Percentiles rank a stretch among this genome's conserved stretches.
These are phyloP conservation scores for Pseudopediastrum boryanum DNA, from an alignment of 139 green algal genomes.

Conservation along the genomic window DNA sequence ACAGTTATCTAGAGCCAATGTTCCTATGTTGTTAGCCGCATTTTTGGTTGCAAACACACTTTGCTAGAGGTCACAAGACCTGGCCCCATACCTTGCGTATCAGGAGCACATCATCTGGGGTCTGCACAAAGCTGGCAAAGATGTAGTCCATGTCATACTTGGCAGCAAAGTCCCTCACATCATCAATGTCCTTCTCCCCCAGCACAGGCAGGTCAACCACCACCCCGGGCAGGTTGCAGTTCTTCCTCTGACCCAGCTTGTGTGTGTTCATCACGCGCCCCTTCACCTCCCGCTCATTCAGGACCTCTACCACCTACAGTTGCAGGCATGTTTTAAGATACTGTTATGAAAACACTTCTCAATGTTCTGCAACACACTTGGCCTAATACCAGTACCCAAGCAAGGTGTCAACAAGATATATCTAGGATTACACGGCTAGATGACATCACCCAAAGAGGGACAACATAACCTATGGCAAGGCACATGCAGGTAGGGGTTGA, in stretches of 20 bases:
- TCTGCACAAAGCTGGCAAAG: conserved; percentile 54
- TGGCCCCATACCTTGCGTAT: conserved; percentile 52
- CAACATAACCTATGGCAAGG: no score
- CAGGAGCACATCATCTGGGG: conserved; percentile 53
- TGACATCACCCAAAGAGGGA: no score
- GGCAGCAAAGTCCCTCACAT: conserved; percentile 64
- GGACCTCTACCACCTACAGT: conserved; percentile 43
- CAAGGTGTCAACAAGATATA: no score
- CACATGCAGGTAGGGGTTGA: no score
- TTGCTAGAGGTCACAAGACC: no score
- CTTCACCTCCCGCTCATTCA: conserved; percentile 50
- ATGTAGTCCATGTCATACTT: conserved; percentile 77
- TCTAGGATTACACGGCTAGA: no score
- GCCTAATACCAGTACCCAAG: no score
- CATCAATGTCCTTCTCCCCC: conserved; percentile 64
- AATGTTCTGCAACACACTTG: no score
- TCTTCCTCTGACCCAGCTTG: conserved; percentile 79
- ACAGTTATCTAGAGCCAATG: no score
- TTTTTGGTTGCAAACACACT: no score
- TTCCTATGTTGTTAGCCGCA: no score
- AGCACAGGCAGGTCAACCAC: conserved; percentile 79
- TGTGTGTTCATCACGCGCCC: conserved; percentile 52
- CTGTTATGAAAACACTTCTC: no score
- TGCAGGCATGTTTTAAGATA: neutral
- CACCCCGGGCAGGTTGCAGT: conserved; percentile 83